Evolutionary conservation across 2,329 filamentous ascomycete genomes (phyloP).

Genomic region (Proliferodiscus dingleyae): DNA sequence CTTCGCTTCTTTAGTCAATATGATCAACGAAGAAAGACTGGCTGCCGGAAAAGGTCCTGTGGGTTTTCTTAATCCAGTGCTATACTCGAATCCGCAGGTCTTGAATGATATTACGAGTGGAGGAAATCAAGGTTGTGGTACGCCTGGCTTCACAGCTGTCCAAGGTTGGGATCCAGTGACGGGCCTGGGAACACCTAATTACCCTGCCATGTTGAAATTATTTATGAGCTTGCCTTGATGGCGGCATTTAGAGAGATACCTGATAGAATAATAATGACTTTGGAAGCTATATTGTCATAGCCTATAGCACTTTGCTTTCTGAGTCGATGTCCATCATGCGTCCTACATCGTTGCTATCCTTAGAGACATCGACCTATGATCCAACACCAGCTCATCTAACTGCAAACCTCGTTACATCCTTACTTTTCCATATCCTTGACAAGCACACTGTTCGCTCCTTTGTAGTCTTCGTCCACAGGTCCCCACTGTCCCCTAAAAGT

Average conservation of each 20-base stretch:
- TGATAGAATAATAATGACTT: neutral
- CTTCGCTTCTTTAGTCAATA: conserved; percentile 37
- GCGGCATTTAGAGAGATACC: neutral
- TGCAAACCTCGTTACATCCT: neutral
- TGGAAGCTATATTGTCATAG: too few relatives aligned
- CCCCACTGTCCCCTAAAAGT: neutral
- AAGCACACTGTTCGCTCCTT: neutral
- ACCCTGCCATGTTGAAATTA: conserved; percentile 19
- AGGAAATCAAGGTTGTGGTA: conserved; percentile 31
- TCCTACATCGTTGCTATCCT: neutral
- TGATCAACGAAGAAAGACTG: conserved; percentile 38
- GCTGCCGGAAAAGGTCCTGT: conserved; percentile 32
- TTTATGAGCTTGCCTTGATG: conserved; percentile 25
- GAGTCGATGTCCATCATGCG: neutral
- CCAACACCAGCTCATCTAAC: neutral
- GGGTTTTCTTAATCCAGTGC: conserved; percentile 36
- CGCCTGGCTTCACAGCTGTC: conserved; percentile 28
- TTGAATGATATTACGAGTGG: conserved; percentile 32
- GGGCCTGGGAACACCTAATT: conserved; percentile 28
- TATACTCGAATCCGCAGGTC: conserved; percentile 27
- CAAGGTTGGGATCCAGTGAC: conserved; percentile 34
- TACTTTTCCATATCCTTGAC: neutral
- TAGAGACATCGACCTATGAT: neutral
- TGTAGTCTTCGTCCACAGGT: neutral
- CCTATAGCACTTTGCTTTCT: too few relatives aligned